Percentiles rank a stretch among this genome's conserved stretches.
Conservation (phyloP, 78 protist genomes). For the Planoprotostelium fungivorum region DNA sequence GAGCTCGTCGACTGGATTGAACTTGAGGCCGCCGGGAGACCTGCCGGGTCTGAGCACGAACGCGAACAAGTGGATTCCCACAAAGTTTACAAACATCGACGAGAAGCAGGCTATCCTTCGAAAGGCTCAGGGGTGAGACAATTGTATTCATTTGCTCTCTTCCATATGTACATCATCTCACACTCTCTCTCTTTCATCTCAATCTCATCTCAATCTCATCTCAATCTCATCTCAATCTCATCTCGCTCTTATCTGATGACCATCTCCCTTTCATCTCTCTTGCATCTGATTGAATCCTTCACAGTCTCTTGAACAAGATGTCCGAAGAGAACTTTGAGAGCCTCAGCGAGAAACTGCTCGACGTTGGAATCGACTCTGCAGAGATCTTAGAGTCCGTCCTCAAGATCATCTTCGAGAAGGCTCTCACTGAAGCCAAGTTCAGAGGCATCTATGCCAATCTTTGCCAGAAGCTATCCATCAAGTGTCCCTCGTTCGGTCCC, state of each 20-base stretch:
- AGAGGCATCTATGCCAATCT: constrained; percentile 39
- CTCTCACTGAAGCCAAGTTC: constrained; percentile 42
- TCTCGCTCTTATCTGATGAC: no score
- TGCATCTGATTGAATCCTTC: no score
- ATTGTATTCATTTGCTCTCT: no score
- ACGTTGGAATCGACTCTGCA: constrained; percentile 17
- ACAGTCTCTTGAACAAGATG: constrained; percentile 21
- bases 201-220: no score
- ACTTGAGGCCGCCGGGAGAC: background rate
- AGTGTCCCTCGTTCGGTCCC: background rate
- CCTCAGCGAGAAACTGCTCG: constrained; percentile 13
- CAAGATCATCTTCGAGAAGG: constrained; percentile 37
- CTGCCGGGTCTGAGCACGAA: background rate
- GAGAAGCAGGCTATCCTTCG: background rate
- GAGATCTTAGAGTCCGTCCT: constrained; percentile 26
- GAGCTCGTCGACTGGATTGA: background rate
- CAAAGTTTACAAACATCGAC: background rate
- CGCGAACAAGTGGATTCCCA: background rate
- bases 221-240: no score
- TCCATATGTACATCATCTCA: no score
- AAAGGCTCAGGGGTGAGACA: background rate
- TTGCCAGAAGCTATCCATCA: constrained; percentile 19
- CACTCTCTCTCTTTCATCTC: no score
- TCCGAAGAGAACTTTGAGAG: constrained; percentile 42
- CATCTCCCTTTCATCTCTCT: no score